These are phyloP conservation scores for Xylaria palmicola DNA, from an alignment of 495 filamentous ascomycete genomes.

Conservation along the genomic window DNA sequence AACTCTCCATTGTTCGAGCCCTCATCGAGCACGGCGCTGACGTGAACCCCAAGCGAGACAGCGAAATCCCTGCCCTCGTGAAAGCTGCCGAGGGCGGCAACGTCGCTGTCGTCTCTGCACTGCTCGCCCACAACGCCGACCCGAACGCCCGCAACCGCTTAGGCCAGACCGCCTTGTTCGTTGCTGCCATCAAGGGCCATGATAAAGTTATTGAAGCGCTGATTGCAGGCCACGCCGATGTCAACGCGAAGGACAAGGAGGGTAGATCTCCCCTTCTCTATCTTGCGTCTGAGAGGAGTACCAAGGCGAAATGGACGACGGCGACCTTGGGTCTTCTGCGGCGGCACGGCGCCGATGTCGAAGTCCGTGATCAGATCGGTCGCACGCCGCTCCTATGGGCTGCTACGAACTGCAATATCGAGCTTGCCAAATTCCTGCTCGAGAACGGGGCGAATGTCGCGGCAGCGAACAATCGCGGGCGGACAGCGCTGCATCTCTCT, in stretches of 20 bases:
- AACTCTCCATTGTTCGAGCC: conserved; percentile 49
- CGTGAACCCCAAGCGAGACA: conserved; percentile 42
- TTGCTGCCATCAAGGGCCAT: conserved; percentile 57
- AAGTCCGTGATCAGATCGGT: conserved; percentile 48
- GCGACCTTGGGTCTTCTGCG: conserved; percentile 34
- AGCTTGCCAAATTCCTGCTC: conserved; percentile 56
- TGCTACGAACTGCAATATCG: conserved; percentile 58
- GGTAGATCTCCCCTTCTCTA: conserved; percentile 29
- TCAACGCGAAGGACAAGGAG: conserved; percentile 44
- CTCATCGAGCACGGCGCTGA: conserved; percentile 55
- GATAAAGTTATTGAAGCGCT: conserved; percentile 51
- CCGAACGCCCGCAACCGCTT: conserved; percentile 29
- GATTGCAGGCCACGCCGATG: conserved; percentile 48
- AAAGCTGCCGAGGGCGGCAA: conserved; percentile 35
- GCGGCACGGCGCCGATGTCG: conserved; percentile 39
- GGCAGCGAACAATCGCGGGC: conserved; percentile 56
- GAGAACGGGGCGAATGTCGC: conserved; percentile 48
- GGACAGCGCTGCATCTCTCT: conserved; percentile 61
- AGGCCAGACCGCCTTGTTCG: conserved; percentile 54
- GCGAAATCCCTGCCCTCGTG: conserved; percentile 28
- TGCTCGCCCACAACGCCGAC: conserved; percentile 29
- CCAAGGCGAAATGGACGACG: conserved; percentile 31
- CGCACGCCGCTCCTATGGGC: conserved; percentile 64
- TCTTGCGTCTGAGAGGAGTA: conserved; percentile 32
- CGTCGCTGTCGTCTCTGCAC: conserved; percentile 25